Conservation (phyloP, 495 filamentous ascomycete species). For the Aspergillus sparsus region DNA sequence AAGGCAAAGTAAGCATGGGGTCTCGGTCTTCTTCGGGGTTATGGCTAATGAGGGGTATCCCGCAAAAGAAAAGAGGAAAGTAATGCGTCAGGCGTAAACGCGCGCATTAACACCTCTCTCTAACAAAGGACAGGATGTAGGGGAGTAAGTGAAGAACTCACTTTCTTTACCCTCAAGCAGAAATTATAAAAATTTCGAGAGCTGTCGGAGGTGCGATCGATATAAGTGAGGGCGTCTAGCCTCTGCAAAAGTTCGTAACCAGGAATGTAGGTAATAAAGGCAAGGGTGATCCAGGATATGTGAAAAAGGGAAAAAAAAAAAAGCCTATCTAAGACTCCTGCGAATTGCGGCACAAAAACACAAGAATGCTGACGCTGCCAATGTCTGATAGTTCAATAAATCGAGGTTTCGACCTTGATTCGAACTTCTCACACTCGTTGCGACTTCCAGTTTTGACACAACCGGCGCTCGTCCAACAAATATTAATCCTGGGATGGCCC, state of each 20-base stretch:
- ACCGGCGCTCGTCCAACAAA: slow-evolving; percentile 5
- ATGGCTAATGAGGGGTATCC: slow-evolving; percentile 1
- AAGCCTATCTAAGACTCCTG: background rate
- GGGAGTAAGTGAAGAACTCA: slow-evolving; percentile 3
- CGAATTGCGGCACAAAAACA: background rate
- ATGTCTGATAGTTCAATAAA: background rate
- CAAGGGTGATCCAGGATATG: slow-evolving; percentile 9
- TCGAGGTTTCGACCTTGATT: slow-evolving; percentile 3
- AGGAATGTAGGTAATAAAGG: slow-evolving; percentile 17
- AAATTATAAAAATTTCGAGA: background rate
- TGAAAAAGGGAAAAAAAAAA: background rate
- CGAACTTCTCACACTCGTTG: slow-evolving; percentile 2
- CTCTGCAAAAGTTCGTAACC: slow-evolving; percentile 17
- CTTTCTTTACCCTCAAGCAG: slow-evolving; percentile 5
- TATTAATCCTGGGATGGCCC: slow-evolving; percentile 6
- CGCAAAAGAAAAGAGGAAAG: slow-evolving; percentile 9
- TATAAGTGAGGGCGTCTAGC: background rate
- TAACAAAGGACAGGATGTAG: background rate
- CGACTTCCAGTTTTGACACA: slow-evolving; percentile 5
- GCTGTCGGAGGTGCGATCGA: background rate
- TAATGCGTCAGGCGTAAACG: slow-evolving; percentile 2
- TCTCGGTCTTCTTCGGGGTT: slow-evolving; percentile 7
- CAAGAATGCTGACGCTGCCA: background rate
- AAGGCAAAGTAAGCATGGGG: slow-evolving; percentile 6
- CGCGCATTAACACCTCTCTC: background rate